These are phyloP conservation scores for Saturnispora diversa DNA, from an alignment of 805 yeast genomes.

Conservation along the genomic window DNA sequence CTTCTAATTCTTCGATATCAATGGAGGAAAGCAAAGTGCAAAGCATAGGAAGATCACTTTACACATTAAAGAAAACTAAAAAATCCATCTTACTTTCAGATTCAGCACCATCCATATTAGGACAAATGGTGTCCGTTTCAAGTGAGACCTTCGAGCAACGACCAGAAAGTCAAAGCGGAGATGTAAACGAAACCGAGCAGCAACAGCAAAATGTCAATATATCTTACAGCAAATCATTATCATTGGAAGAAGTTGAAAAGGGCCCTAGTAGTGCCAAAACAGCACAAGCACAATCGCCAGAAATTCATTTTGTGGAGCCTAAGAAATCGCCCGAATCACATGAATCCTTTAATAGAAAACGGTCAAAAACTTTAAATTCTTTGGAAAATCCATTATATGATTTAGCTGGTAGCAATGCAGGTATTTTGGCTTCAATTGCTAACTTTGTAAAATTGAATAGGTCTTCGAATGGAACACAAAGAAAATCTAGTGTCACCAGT, in stretches of 20 bases:
- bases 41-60: constrained; percentile 12
- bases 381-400: constrained; percentile 17
- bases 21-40: constrained; percentile 12
- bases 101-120: constrained; percentile 3
- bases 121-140: not conserved
- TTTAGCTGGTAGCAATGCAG: constrained; percentile 15
- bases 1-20: constrained; percentile 12
- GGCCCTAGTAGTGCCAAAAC: no score
- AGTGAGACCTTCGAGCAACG: not conserved
- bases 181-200: no score
- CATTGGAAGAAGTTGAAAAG: no score
- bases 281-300: not conserved
- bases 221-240: no score
- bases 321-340: not conserved
- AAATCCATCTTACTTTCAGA: constrained; percentile 14
- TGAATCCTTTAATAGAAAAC: constrained; percentile 18
- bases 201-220: no score
- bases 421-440: constrained; percentile 26
- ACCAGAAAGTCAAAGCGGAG: no score
- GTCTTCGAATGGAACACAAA: constrained; percentile 6
- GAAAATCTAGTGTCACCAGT: constrained; percentile 7
- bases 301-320: not conserved
- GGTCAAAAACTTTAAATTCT: constrained; percentile 29
- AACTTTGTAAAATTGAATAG: constrained; percentile 24
- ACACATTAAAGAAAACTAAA: constrained; percentile 13